Conservation (phyloP, 176 grass and related monocot genomes). For the Zea luxurians region DNA sequence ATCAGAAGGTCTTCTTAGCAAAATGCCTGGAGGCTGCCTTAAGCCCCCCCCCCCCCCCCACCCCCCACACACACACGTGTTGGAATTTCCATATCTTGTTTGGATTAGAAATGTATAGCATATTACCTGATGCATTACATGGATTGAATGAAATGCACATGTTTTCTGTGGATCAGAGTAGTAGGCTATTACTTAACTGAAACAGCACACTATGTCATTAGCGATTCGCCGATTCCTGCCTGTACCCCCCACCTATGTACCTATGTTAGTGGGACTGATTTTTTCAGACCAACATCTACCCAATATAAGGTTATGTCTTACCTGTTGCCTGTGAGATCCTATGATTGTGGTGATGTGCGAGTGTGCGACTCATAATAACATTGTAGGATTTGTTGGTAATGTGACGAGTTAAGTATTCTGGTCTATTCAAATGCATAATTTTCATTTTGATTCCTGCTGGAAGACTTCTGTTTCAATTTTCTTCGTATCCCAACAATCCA, state of each 20-base stretch:
- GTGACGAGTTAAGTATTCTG: background rate
- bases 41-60: too few relatives aligned
- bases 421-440: background rate
- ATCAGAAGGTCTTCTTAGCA: too few relatives aligned
- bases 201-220: background rate
- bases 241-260: background rate
- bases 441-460: background rate
- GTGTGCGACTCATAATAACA: background rate
- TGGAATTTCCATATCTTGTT: background rate
- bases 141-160: background rate
- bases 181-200: background rate
- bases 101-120: conserved; percentile 15
- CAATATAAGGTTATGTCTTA: background rate
- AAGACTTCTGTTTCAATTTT: background rate
- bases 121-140: conserved; percentile 22
- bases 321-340: background rate
- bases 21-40: too few relatives aligned
- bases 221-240: background rate
- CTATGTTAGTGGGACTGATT: conserved; percentile 4
- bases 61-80: background rate
- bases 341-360: background rate
- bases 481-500: background rate
- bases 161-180: background rate
- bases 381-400: background rate
- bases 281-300: background rate